Percentiles rank a stretch among this genome's conserved stretches.
phyloP scores from a whole-genome alignment of 352 stramenopile genomes.

The Phytopythium litorale region DNA sequence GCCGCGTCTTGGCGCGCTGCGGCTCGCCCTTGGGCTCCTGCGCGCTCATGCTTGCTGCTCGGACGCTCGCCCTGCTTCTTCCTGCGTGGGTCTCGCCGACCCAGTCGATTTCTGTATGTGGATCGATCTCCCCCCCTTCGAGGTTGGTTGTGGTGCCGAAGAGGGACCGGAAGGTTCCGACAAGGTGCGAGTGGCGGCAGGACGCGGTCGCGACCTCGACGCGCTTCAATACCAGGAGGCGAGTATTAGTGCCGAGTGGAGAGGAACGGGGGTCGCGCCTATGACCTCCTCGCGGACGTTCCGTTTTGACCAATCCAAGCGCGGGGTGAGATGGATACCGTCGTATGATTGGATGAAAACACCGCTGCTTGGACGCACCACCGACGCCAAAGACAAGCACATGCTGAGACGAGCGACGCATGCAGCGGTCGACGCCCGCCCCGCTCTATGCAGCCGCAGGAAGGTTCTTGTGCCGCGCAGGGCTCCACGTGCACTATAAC shows the following conservation, averaged over 20 bases:
- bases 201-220: background rate
- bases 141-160: background rate
- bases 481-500: background rate
- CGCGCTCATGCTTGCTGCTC: constrained; percentile 4
- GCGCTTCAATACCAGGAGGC: background rate
- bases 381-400: background rate
- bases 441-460: background rate
- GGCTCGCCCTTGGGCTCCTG: constrained; percentile 17
- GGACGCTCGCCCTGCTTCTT: background rate
- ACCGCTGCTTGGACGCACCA: background rate
- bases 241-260: background rate
- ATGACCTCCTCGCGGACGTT: background rate
- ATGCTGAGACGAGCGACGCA: background rate
- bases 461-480: background rate
- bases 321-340: background rate
- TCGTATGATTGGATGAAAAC: background rate
- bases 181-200: background rate
- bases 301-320: background rate
- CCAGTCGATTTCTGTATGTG: background rate
- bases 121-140: background rate
- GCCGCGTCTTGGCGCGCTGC: constrained; percentile 70
- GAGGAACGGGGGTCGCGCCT: too few species aligned
- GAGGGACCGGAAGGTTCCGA: background rate
- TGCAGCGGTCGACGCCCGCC: too few species aligned
- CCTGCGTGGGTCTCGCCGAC: background rate